Conservation (phyloP, 1,139 yeast species). For the Saccharomyces hybrid region DNA sequence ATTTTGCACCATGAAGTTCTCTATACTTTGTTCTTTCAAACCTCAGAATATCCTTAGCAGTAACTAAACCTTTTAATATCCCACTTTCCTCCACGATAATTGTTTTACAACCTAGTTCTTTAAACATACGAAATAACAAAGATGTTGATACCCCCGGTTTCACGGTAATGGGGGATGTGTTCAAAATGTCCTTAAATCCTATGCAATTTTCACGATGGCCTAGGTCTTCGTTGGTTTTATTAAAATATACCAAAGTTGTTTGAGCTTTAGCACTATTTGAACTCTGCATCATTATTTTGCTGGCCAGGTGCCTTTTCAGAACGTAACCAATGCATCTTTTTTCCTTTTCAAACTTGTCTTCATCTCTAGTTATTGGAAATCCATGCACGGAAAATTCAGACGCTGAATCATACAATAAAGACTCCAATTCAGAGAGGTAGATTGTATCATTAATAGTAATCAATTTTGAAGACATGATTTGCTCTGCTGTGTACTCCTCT, state of each 20-base stretch:
- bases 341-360: constrained; percentile 18
- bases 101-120: constrained; percentile 72
- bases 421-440: constrained; percentile 32
- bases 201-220: constrained; percentile 14
- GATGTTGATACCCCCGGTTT: constrained; percentile 51
- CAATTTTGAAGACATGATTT: constrained; percentile 58
- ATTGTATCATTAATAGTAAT: constrained; percentile 41
- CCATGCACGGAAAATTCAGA: constrained; percentile 40
- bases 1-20: constrained; percentile 25
- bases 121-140: constrained; percentile 59
- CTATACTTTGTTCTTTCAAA: constrained; percentile 33
- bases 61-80: constrained; percentile 50
- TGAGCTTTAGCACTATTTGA: constrained; percentile 12
- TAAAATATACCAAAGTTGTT: constrained; percentile 15
- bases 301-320: constrained; percentile 19
- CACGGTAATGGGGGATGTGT: constrained; percentile 58
- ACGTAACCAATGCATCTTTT: constrained; percentile 28
- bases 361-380: constrained; percentile 44
- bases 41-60: constrained; percentile 59
- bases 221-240: constrained; percentile 13
- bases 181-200: constrained; percentile 42
- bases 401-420: constrained; percentile 16
- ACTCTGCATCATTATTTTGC: constrained; percentile 11
- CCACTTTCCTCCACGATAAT: constrained; percentile 58
- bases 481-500: constrained; percentile 44